A percentile compares a stretch with the other conserved stretches of the same genome.
phyloP scores from a whole-genome alignment of 495 filamentous ascomycete species.

The Monascus purpureus region DNA sequence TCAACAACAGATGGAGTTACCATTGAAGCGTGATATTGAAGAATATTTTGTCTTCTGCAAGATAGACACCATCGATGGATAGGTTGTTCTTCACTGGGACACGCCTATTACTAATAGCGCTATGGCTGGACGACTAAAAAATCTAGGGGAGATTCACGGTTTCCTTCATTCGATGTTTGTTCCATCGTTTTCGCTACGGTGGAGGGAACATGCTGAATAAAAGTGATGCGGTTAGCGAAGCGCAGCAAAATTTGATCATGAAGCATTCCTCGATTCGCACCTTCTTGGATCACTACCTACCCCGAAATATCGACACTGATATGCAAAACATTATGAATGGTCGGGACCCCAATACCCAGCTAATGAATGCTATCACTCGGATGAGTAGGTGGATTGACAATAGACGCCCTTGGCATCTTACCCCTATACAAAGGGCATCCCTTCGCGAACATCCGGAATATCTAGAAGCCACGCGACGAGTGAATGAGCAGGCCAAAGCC shows the following conservation, averaged over 20 bases:
- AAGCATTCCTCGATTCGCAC: slow-evolving; percentile 15
- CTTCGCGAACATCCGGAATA: slow-evolving; percentile 11
- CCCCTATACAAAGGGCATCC: slow-evolving; percentile 10
- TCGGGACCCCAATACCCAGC: slow-evolving; percentile 10
- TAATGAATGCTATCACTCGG: slow-evolving; percentile 17
- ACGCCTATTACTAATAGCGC: slow-evolving; percentile 5
- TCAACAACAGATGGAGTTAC: slow-evolving; percentile 10
- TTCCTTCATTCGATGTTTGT: slow-evolving; percentile 10
- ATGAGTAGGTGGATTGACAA: slow-evolving; percentile 24
- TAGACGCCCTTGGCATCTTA: slow-evolving; percentile 18
- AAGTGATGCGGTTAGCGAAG: slow-evolving; percentile 17
- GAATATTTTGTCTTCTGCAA: slow-evolving; percentile 13
- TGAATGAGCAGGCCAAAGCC: not conserved
- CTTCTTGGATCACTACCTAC: slow-evolving; percentile 26
- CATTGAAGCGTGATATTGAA: slow-evolving; percentile 8
- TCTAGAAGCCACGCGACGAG: not conserved
- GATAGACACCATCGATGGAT: slow-evolving; percentile 5
- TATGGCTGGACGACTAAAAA: slow-evolving; percentile 9
- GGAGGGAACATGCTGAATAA: slow-evolving; percentile 12
- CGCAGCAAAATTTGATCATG: slow-evolving; percentile 25
- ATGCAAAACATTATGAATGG: slow-evolving; percentile 17
- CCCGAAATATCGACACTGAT: slow-evolving; percentile 16
- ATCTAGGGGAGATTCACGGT: slow-evolving; percentile 13
- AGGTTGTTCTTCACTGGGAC: slow-evolving; percentile 6
- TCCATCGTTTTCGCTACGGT: slow-evolving; percentile 3